Evolutionary conservation across 2,329 filamentous ascomycete species (phyloP), one percentile per base, ranked within the genome.

Genomic region (Fusarium coffeatum): DNA sequence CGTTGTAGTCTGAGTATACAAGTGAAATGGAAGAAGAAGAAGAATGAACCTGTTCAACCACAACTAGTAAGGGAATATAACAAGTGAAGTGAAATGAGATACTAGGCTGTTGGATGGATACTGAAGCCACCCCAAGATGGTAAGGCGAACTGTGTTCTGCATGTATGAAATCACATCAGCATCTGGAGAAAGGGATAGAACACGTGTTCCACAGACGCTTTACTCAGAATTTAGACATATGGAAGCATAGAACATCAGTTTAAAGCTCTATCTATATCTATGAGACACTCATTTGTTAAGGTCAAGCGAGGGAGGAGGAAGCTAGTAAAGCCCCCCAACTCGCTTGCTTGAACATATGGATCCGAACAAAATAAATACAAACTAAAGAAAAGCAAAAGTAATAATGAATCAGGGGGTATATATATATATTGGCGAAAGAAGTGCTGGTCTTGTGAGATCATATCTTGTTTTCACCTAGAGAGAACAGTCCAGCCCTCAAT

Each of bases 391-490:
- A 22, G 8, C 16, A 20, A 13, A 18, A 15, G 12, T 27, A 20
- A 11, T 8, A 18, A 16, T n/a, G 8, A 20, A 23, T 23, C 18
- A 22, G 37, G 25, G 23, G 50, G 23, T 23, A 22, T 18, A 16
- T 23, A 25, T 18, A 18, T n/a, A n/a, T n/a, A n/a, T 11, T n/a
- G 16, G 11, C 22, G 11, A 20, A 22, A 27, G 9, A 13, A 53
- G 8, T 13, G 3, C 18, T 43, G 11, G 10, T 49, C 18, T 12
- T 9, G 25, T 9, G 7, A 27, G 15, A 9, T 74, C 55, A 74
- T 55, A 74, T 69, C 42, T 53, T 59, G 12, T 74, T 73, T 18
- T 55, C 27, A 7, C 57, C 68, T 25, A 74, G 50, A 34, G 61
- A 61, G 53, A 66, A 74, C 25, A 62, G 18, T 4, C 30, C 51